phyloP scores from a whole-genome alignment of 1,284 basidiomycete species.

The Leccinum cinnamomeum region DNA sequence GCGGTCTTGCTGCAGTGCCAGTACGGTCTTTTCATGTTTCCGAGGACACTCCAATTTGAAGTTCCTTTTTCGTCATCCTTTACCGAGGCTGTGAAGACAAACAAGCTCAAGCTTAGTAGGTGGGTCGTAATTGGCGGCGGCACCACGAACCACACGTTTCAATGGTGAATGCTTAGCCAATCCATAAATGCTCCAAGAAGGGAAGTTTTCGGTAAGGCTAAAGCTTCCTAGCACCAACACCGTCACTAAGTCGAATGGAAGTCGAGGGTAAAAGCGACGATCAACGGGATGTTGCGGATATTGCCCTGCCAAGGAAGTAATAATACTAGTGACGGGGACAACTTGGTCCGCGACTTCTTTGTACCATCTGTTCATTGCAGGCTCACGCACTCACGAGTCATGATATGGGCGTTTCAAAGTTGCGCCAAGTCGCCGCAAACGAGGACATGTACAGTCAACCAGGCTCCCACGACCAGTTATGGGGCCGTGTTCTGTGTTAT shows the following conservation, averaged over 20 bases:
- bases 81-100: not conserved
- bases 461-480: constrained; percentile 28
- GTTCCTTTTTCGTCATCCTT: not conserved
- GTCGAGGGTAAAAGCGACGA: not conserved
- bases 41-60: not conserved
- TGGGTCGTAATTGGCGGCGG: not conserved
- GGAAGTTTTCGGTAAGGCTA: not conserved
- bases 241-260: not conserved
- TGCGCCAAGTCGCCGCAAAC: constrained; percentile 11
- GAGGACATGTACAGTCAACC: constrained; percentile 1
- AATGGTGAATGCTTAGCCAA: not conserved
- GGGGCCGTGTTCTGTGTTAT: constrained; percentile 17
- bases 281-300: not conserved
- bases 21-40: not conserved
- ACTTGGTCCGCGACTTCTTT: not conserved
- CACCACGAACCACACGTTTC: too few species aligned
- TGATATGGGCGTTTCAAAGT: constrained; percentile 8
- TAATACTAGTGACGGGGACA: not conserved
- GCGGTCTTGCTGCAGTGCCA: not conserved
- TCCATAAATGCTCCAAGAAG: not conserved
- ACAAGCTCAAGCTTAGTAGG: not conserved
- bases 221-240: not conserved
- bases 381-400: not conserved
- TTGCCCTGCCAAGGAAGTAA: not conserved
- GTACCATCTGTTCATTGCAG: constrained; percentile 4